Evolutionary conservation across 106 monocot species (phyloP).

Genomic region (Phalaenopsis aphrodite): DNA sequence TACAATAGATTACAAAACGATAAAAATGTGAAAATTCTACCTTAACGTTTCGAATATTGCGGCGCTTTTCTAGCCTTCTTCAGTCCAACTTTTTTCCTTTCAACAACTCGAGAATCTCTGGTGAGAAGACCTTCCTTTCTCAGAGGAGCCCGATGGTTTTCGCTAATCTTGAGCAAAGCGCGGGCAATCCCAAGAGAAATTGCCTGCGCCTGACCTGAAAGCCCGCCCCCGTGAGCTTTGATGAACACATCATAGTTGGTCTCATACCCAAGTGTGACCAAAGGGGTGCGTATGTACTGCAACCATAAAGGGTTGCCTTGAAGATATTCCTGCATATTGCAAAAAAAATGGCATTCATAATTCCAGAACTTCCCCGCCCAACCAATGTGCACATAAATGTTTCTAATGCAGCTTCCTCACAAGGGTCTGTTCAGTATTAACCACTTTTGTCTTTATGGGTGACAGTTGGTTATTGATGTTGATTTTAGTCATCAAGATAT

Average conservation of each 20-base stretch:
- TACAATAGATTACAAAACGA: neutral
- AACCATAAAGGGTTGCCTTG: slow-evolving; percentile 88
- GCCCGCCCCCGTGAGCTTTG: slow-evolving; percentile 88
- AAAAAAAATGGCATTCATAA: neutral
- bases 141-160: slow-evolving; percentile 62
- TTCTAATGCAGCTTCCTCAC: no score
- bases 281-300: slow-evolving; percentile 66
- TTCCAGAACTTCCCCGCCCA: neutral
- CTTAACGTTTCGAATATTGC: slow-evolving; percentile 91
- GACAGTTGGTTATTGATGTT: neutral
- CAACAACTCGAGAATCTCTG: slow-evolving; percentile 81
- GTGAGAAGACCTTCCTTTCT: slow-evolving; percentile 82
- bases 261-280: slow-evolving; percentile 75
- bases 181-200: slow-evolving; percentile 87
- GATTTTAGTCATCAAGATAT: neutral
- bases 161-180: slow-evolving; percentile 81
- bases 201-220: slow-evolving; percentile 93
- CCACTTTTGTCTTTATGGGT: no score
- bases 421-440: no score
- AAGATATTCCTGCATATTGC: slow-evolving; percentile 63
- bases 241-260: slow-evolving; percentile 83
- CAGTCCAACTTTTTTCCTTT: slow-evolving; percentile 93
- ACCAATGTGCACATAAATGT: no score
- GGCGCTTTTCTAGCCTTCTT: slow-evolving; percentile 90
- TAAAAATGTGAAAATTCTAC: neutral